Conservation (phyloP, 2,329 filamentous ascomycete species). For the Pseudocercospora pini-densiflorae region DNA sequence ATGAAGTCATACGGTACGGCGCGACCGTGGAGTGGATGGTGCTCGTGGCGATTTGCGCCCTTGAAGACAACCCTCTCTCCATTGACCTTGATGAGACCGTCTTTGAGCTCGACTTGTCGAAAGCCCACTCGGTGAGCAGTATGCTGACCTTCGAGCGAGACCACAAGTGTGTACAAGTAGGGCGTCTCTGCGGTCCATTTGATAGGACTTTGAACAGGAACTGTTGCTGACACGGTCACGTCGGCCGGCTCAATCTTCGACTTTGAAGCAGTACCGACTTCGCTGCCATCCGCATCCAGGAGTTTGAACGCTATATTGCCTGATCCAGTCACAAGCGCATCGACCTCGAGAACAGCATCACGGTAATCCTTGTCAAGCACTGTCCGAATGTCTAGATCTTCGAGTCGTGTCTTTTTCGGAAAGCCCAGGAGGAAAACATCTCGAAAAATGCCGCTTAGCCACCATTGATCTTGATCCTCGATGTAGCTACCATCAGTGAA, state of each 20-base stretch:
- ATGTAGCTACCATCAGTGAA: slow-evolving; percentile 72
- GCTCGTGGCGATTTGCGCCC: slow-evolving; percentile 72
- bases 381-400: slow-evolving; percentile 63
- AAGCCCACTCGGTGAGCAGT: slow-evolving; percentile 65
- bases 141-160: slow-evolving; percentile 49
- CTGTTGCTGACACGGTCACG: slow-evolving; percentile 37
- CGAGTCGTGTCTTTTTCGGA: slow-evolving; percentile 55
- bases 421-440: slow-evolving; percentile 67
- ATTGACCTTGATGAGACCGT: slow-evolving; percentile 66
- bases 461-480: slow-evolving; percentile 56
- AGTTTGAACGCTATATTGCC: slow-evolving; percentile 52
- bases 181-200: slow-evolving; percentile 73
- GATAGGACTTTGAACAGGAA: slow-evolving; percentile 58
- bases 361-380: slow-evolving; percentile 57
- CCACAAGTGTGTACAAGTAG: slow-evolving; percentile 61
- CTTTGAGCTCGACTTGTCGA: slow-evolving; percentile 65
- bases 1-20: slow-evolving; percentile 67
- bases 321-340: slow-evolving; percentile 30
- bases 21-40: slow-evolving; percentile 67
- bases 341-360: slow-evolving; percentile 52
- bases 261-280: slow-evolving; percentile 38
- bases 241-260: slow-evolving; percentile 13
- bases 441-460: slow-evolving; percentile 61
- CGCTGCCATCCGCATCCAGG: slow-evolving; percentile 38
- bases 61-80: slow-evolving; percentile 64